Evolutionary conservation across 2,329 filamentous ascomycete genomes (phyloP), one percentile per base, ranked within the genome.

Genomic region (Emmonsia crescens): DNA sequence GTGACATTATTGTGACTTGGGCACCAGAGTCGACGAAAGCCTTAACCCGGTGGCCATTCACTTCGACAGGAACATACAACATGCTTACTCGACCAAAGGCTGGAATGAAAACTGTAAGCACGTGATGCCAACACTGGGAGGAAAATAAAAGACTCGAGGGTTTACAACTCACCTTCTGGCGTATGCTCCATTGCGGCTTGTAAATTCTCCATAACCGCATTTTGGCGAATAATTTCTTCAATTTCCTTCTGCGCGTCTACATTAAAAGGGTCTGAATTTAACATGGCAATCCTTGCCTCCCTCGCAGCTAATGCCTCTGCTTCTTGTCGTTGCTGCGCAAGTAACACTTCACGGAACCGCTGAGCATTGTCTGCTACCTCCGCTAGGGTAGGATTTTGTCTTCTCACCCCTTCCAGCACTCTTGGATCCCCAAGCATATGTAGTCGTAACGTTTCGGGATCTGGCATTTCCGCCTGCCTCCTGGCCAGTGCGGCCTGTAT

Each of bases 1-100:
- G 94, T 5, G 93, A 97, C 94, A 99, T 99, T 78, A 99, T 96
- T 59, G 94, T 99, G 31, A 93, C 91, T 77, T 99, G 94, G 29
- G 94, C 94, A 64, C 94, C 94, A 1, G 94, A 97, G 75, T 99
- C 94, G 63, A 99, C 94, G 67, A 99, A 88, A 2, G 93, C 94
- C 79, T 96, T 97, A 69, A 99, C 87, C 62, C 89, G 89, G 68
- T 90, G 84, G 14, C 89, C 88, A 75, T 99, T 99, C 69, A 99
- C 94, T 73, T 95, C 89, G 64, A 96, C 92, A 71, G 95, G 87
- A 68, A 97, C 89, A 76, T 99, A 99, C 56, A 99, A 84, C 87
- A 99, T 94, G 68, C 93, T 91, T 48, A 99, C 94, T 68, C 89
- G 85, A 60, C 91, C 94, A 72, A 99, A 99, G 33, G 94, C 92